Base-by-base conservation (phyloP, 73 alveolate genomes). In the Stentor roeselii region DNA sequence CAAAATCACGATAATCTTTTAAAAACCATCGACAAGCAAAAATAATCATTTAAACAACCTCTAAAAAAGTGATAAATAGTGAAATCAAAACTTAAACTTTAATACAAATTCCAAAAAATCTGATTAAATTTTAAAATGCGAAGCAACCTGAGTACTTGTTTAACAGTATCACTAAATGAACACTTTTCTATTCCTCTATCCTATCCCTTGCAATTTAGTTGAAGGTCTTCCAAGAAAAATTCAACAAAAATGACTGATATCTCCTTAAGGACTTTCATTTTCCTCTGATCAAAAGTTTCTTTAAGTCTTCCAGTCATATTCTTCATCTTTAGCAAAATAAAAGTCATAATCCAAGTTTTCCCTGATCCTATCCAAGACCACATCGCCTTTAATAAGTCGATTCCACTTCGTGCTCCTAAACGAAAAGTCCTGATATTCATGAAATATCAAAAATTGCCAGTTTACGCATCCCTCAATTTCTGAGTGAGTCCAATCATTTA, bases 311-410 rank as follows among this genome's bases (percentile, higher is more conserved):
- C 95, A 90, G 88, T 90, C 95, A 3, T 87, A 87, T 59, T 90
- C 95, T 50, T 86, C 82, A 61, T 90, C 95, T 78, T 90, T 93
- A 42, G 85, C 89, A 91, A 90, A 90, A 76, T 86, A 90, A 82
- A 91, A 83, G 82, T 90, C 95, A 59, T 40, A 87, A 50, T 90
- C 95, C 6, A 84, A 82, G 76, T 90, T 90, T 78, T 90, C 92
- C 37, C 95, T 87, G 60, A 87, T 40, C 86, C 86, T 90, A 41
- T 83, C 85, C 59, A 87, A 78, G 59, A 90, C 67, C 58, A 76
- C 87, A 3, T 87, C 91, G 3, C 50, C 76, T 32, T 60, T 84
- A 15, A 82, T 75, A 39, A 59, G 50, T 59, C 82, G 76, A 67
- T 90, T 90, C 91, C 95, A 87, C 60, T 77, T 83, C 3, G 90